Evolutionary conservation across 2,329 filamentous ascomycete genomes (phyloP).

Genomic region (Camillea tinctor): DNA sequence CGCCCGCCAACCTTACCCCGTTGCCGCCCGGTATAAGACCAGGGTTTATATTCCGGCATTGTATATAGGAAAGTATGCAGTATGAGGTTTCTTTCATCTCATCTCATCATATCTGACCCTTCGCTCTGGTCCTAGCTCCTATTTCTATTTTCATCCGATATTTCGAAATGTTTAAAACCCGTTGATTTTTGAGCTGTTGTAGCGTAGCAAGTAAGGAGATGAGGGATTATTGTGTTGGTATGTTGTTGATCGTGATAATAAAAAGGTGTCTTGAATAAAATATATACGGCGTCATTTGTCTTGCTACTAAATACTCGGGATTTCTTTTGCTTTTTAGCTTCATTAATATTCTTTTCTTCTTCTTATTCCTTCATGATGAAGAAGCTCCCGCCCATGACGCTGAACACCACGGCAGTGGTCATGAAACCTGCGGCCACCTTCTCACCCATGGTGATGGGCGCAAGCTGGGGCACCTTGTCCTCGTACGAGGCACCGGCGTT

Average conservation of each 20-base stretch:
- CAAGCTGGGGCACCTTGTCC: conserved; percentile 25
- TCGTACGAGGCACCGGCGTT: conserved; percentile 40
- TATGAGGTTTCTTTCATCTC: background rate
- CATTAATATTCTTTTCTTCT: background rate
- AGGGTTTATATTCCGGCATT: background rate
- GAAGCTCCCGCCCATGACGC: conserved; percentile 48
- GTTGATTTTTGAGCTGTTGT: background rate
- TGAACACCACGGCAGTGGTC: conserved; percentile 49
- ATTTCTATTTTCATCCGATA: background rate
- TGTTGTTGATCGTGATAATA: too few relatives aligned
- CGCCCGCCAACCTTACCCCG: background rate
- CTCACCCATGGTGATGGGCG: conserved; percentile 49
- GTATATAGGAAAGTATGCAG: too few relatives aligned
- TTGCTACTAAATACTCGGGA: background rate
- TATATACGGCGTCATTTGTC: background rate
- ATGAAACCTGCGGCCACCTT: conserved; percentile 56
- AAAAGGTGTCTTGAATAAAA: too few relatives aligned
- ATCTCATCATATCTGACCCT: background rate
- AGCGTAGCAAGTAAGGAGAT: too few relatives aligned
- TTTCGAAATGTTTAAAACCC: background rate
- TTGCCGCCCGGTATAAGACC: background rate
- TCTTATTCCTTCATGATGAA: conserved; percentile 44
- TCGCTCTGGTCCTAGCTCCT: too few relatives aligned
- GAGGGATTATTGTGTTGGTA: too few relatives aligned
- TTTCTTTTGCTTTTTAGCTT: background rate